phyloP scores from a whole-genome alignment of 176 grass and related monocot species.

The Triticum monococcum region DNA sequence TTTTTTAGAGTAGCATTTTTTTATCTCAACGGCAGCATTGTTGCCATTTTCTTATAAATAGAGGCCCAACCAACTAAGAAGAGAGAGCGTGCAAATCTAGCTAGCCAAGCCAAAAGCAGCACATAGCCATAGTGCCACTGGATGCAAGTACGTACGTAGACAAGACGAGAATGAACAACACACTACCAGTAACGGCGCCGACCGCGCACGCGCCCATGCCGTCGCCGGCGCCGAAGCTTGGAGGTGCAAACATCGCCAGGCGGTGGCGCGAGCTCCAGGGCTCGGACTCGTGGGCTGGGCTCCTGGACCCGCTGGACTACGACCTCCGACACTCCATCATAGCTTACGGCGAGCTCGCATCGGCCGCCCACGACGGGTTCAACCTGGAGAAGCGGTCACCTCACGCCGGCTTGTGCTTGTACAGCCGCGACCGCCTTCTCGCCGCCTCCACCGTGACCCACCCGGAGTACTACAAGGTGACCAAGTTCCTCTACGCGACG shows the following conservation, averaged over 20 bases:
- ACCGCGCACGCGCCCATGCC: not conserved
- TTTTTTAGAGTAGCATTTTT: too few species aligned
- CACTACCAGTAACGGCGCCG: not conserved
- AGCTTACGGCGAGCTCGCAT: conserved; percentile 62
- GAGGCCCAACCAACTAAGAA: too few species aligned
- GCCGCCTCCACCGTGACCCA: not conserved
- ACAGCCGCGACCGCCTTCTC: conserved; percentile 36
- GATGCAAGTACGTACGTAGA: too few species aligned
- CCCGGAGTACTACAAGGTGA: conserved; percentile 49
- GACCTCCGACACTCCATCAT: conserved; percentile 66
- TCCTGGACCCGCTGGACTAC: conserved; percentile 63
- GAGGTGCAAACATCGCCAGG: conserved; percentile 36
- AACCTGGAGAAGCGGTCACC: conserved; percentile 55
- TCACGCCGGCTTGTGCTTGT: conserved; percentile 52
- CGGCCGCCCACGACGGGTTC: conserved; percentile 67
- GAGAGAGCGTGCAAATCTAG: too few species aligned
- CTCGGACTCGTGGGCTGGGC: conserved; percentile 46
- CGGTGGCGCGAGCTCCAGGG: conserved; percentile 77
- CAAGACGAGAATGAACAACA: too few species aligned
- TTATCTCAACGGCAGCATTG: too few species aligned
- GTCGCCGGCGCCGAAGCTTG: conserved; percentile 25
- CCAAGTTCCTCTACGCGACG: conserved; percentile 78
- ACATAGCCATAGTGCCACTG: too few species aligned
- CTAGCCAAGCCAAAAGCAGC: too few species aligned
- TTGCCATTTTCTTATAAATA: too few species aligned